phyloP scores from a whole-genome alignment of 148 eudicot species.

The Mesembryanthemum crystallinum region DNA sequence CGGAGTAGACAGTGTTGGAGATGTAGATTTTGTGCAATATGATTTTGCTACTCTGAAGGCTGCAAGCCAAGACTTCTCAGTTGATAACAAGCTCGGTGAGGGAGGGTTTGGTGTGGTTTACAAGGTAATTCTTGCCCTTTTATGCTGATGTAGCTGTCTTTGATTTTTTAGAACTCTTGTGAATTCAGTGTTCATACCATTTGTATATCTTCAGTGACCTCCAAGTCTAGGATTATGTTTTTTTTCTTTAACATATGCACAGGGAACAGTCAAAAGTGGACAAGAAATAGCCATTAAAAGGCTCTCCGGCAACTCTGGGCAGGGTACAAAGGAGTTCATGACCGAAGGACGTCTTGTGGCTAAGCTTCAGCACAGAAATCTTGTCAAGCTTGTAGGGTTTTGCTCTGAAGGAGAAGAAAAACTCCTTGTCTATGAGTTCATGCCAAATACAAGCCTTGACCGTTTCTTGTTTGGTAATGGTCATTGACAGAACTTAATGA shows the following conservation, averaged over 20 bases:
- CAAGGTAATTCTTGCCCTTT: slow-evolving; percentile 11
- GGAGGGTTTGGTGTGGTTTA: slow-evolving; percentile 74
- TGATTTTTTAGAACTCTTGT: no score
- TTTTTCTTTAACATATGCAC: not conserved
- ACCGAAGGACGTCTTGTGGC: slow-evolving; percentile 22
- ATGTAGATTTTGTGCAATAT: slow-evolving; percentile 21
- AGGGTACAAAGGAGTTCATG: slow-evolving; percentile 24
- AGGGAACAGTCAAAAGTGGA: slow-evolving; percentile 25
- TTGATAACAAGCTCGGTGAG: slow-evolving; percentile 49
- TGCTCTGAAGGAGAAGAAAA: slow-evolving; percentile 20
- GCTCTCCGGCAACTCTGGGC: slow-evolving; percentile 22
- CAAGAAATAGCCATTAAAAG: slow-evolving; percentile 29
- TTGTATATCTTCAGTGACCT: not conserved
- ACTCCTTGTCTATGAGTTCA: slow-evolving; percentile 23
- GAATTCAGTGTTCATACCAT: no score
- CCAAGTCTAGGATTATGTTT: not conserved
- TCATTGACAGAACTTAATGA: no score
- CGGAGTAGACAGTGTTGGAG: not conserved
- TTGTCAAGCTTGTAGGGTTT: slow-evolving; percentile 22
- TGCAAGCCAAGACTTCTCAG: slow-evolving; percentile 17
- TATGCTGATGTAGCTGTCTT: not conserved
- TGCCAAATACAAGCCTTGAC: slow-evolving; percentile 23
- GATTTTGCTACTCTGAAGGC: slow-evolving; percentile 10
- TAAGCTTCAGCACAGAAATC: slow-evolving; percentile 31
- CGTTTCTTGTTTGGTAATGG: slow-evolving; percentile 20